Base-by-base conservation (phyloP, 805 yeast species). In the Hanseniaspora pseudoguilliermondii region DNA sequence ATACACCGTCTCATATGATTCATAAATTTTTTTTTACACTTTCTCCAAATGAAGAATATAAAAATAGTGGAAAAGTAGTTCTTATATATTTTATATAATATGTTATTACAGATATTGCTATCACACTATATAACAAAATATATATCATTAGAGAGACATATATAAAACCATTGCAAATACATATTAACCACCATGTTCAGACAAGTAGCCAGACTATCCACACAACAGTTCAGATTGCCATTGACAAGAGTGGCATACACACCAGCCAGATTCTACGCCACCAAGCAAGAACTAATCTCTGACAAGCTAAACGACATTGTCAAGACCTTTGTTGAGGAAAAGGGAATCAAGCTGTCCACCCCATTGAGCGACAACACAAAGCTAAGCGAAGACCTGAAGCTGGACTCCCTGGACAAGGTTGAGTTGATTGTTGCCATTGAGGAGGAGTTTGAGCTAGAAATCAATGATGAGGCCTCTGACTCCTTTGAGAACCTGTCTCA, bases 341-440 rank as follows among this genome's bases (percentile, higher is more conserved):
- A 44, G 25, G 47, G 48, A 10, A 46, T 47, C 39, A 44, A 42
- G 39, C 21, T 46, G 38, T 46, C 34, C 13, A n/a, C 27, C 18
- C 44, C 42, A 1, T 18, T 47, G 41, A 43, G 25, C 39, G 49
- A 50, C 27, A 46, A n/a, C 39, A 21, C 32, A n/a, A 53, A 46
- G 23, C 27, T 53, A 20, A 53, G 35, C 20, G 56, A 55, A 23
- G 58, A 55, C 43, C 52, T 52, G 40, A 47, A 36, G 15, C 27
- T 55, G 67, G 98, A 91, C 71, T 86, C 96, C 10, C 78, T 91
- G 62, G 98, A 91, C 67, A 85, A 93, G 60, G 96, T 91, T 60
- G 98, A 91, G 75, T 90, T 93, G 56, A 78, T 93, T 64, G 95
- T 93, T 71, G 96, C 96, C 57, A 83, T 91, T 66, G 98, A 91